Evolutionary conservation across 768 basidiomycete species (phyloP).

Genomic region (Phylloporus sp.): DNA sequence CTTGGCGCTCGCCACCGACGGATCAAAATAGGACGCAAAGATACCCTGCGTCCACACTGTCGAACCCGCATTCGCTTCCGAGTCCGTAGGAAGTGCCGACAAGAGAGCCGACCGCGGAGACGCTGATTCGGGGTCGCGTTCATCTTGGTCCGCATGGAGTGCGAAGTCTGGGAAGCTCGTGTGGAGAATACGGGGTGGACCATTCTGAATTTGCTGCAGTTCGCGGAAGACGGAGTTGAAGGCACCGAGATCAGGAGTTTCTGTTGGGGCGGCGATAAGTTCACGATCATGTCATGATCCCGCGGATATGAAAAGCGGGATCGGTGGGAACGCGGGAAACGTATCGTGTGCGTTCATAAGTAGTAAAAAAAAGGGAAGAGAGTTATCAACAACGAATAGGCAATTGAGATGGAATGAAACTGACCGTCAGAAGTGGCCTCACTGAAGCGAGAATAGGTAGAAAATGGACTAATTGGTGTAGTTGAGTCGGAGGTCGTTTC

Average conservation of each 20-base stretch:
- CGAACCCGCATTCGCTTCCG: conserved; percentile 44
- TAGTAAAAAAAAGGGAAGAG: not conserved
- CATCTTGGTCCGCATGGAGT: conserved; percentile 13
- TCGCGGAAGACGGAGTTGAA: conserved; percentile 69
- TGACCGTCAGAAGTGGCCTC: conserved; percentile 51
- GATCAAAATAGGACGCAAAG: conserved; percentile 53
- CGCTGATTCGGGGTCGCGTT: conserved; percentile 20
- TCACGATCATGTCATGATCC: not conserved
- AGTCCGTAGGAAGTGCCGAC: conserved; percentile 26
- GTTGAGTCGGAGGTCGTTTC: conserved; percentile 34
- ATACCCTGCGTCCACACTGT: conserved; percentile 62
- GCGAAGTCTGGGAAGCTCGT: conserved; percentile 10
- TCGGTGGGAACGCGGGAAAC: conserved; percentile 4
- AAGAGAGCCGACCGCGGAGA: conserved; percentile 27
- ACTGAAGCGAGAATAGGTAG: conserved; percentile 36
- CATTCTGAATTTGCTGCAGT: conserved; percentile 51
- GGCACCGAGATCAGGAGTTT: conserved; percentile 69
- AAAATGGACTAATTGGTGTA: conserved; percentile 36
- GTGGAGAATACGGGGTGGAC: conserved; percentile 28
- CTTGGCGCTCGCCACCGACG: conserved; percentile 26
- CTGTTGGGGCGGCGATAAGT: conserved; percentile 25
- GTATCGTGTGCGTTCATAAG: not conserved
- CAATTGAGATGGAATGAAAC: not conserved
- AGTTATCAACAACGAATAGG: conserved; percentile 3
- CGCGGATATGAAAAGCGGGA: conserved; percentile 11